These are phyloP conservation scores for Globisporangium mamillatum DNA, from an alignment of 352 stramenopile species.

Conservation along the genomic window DNA sequence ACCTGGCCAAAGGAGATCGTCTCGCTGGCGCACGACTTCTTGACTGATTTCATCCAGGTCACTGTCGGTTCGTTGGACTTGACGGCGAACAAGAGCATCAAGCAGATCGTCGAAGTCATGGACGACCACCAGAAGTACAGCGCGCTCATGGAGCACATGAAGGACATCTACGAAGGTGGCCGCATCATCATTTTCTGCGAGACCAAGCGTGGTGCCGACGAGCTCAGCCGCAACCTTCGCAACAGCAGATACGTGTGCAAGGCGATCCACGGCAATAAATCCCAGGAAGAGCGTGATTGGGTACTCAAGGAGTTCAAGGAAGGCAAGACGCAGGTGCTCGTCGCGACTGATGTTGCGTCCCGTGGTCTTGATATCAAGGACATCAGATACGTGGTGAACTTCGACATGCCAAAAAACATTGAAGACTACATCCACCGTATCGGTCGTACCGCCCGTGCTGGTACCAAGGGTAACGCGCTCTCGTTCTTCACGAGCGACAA, in stretches of 20 bases:
- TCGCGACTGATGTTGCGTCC: conserved; percentile 99
- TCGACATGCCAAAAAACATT: conserved; percentile 98
- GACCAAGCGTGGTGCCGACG: conserved; percentile 98
- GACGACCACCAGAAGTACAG: conserved; percentile 95
- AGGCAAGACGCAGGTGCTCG: conserved; percentile 92
- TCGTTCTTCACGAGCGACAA: conserved; percentile 96
- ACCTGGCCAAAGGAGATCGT: conserved; percentile 99
- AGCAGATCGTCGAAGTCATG: conserved; percentile 96
- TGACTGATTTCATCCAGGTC: conserved; percentile 97
- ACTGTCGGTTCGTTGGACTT: conserved; percentile 94
- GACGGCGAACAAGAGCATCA: conserved; percentile 98
- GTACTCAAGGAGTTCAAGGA: conserved; percentile 97
- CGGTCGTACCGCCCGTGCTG: conserved; percentile 97
- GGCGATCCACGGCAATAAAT: conserved; percentile 99
- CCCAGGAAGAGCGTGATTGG: conserved; percentile 96
- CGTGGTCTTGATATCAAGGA: conserved; percentile 99
- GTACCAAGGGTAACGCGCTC: conserved; percentile 92
- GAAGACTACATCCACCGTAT: conserved; percentile 99
- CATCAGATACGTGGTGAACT: conserved; percentile 99
- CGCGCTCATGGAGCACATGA: conserved; percentile 82
- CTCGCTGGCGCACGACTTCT: conserved; percentile 95
- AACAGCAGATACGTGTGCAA: conserved; percentile 93
- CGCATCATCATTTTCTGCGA: conserved; percentile 99
- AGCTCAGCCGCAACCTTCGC: conserved; percentile 93
- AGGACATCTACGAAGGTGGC: conserved; percentile 86